Percentiles rank a stretch among this genome's conserved stretches.
These are phyloP conservation scores for Suillus alpinus DNA, from an alignment of 768 basidiomycete species.

Conservation along the genomic window DNA sequence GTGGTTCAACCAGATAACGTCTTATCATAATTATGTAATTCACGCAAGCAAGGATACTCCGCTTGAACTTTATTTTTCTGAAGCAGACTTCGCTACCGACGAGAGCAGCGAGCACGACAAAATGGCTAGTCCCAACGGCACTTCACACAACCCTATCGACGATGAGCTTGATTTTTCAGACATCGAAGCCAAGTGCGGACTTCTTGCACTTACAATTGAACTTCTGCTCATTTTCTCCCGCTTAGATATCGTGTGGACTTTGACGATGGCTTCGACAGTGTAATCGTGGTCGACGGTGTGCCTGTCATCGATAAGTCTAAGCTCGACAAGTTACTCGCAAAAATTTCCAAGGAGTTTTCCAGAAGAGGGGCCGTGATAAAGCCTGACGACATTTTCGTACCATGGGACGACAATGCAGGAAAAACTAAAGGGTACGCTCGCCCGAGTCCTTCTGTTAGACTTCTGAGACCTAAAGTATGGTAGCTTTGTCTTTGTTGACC, in stretches of 20 bases:
- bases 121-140: constrained; percentile 45
- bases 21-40: background rate
- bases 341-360: constrained; percentile 80
- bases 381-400: constrained; percentile 76
- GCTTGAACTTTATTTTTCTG: constrained; percentile 11
- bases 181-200: constrained; percentile 76
- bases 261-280: constrained; percentile 86
- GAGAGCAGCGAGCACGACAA: constrained; percentile 18
- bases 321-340: constrained; percentile 75
- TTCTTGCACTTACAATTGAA: constrained; percentile 1
- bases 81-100: constrained; percentile 4
- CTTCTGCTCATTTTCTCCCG: constrained; percentile 7
- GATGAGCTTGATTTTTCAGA: constrained; percentile 84
- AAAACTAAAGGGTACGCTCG: constrained; percentile 86
- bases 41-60: background rate
- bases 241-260: constrained; percentile 80
- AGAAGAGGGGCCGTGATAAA: constrained; percentile 78
- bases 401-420: constrained; percentile 79
- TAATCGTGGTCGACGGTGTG: constrained; percentile 89
- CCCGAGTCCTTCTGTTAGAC: background rate
- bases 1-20: background rate
- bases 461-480: background rate
- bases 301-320: constrained; percentile 88
- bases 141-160: constrained; percentile 35
- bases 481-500: constrained; percentile 84